Evolutionary conservation across 768 basidiomycete species (phyloP), one percentile per base, ranked within the genome.

Genomic region (Sistotremastrum suecicum): DNA sequence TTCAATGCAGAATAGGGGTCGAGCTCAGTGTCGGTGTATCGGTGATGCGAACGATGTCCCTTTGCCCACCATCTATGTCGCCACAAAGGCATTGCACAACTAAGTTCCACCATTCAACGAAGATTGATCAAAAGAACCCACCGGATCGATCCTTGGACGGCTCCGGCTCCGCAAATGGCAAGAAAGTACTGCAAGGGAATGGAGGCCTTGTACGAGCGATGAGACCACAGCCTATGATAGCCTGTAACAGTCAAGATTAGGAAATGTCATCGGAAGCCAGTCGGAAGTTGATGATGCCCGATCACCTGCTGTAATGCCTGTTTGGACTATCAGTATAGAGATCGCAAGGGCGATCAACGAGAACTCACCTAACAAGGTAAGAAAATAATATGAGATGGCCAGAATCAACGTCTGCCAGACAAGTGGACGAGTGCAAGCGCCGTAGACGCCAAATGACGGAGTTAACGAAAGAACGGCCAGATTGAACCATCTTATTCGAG

Each of bases 191-290:
- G 83, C 10, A 90, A 71, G 31, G 77, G 74, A n/a, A 66, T 59
- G 35, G 77, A 75, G 4, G 85, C 86, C 48, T 81, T 79, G 60
- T 85, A 90, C 1, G 83, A 78, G 43, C 86, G 73, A 58, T 90
- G 86, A 3, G 86, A 84, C 83, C 83, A 90, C 5, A 88, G 68
- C 42, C 86, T 75, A 62, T 90, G 86, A 61, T 87, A 90, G 31
- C 79, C 78, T 80, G 55, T 42, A 34, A 33, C 20, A 20, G 20
- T 20, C 20, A 42, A 48, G 37, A 34, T 48, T 38, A 43, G 41
- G 34, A 46, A 48, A 42, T 44, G 37, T 34, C 20, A 20, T 20
- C 20, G 20, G 20, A 20, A 20, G 20, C 20, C 20, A 20, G 20
- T 41, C 4, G 20, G 11, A 34, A 34, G 31, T 31, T n/a, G 20